Conservation (phyloP, 768 basidiomycete species). For the Nidularia pulvinata region DNA sequence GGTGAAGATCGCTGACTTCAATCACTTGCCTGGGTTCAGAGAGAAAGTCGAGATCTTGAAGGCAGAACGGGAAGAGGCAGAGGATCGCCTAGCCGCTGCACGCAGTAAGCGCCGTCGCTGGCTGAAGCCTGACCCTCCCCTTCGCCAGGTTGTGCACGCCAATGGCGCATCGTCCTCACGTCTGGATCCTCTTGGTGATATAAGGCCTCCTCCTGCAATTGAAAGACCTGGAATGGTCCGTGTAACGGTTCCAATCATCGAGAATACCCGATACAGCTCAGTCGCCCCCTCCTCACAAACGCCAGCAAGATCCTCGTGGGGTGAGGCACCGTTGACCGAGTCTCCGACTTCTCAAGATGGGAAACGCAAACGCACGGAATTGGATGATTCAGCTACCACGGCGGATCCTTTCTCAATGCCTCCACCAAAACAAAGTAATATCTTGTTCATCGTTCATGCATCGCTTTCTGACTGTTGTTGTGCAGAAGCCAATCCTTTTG, state of each 20-base stretch:
- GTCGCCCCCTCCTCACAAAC: slow-evolving; percentile 16
- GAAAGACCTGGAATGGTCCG: slow-evolving; percentile 70
- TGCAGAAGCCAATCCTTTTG: slow-evolving; percentile 70
- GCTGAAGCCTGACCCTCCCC: slow-evolving; percentile 49
- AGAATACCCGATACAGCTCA: slow-evolving; percentile 49
- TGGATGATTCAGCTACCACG: slow-evolving; percentile 32
- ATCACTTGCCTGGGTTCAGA: slow-evolving; percentile 79
- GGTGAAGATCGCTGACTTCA: slow-evolving; percentile 86
- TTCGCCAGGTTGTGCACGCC: slow-evolving; percentile 27
- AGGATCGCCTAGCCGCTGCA: slow-evolving; percentile 49
- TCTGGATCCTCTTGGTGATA: slow-evolving; percentile 63
- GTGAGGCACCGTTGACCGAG: slow-evolving; percentile 19
- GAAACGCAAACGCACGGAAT: slow-evolving; percentile 65
- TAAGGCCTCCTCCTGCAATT: slow-evolving; percentile 62
- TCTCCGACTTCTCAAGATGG: slow-evolving; percentile 34
- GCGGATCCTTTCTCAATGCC: slow-evolving; percentile 33
- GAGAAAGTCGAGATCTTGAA: slow-evolving; percentile 81
- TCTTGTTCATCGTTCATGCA: slow-evolving; percentile 1
- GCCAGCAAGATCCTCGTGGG: slow-evolving; percentile 22
- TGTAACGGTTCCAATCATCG: slow-evolving; percentile 56
- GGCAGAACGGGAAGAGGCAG: slow-evolving; percentile 52
- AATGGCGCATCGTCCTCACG: slow-evolving; percentile 25
- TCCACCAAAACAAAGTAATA: slow-evolving; percentile 48
- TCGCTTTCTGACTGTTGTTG: neutral
- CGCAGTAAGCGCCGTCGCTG: slow-evolving; percentile 60